A percentile compares a stretch with the other conserved stretches of the same genome.
phyloP scores from a whole-genome alignment of 345 rosid species.

The Brassica juncea region DNA sequence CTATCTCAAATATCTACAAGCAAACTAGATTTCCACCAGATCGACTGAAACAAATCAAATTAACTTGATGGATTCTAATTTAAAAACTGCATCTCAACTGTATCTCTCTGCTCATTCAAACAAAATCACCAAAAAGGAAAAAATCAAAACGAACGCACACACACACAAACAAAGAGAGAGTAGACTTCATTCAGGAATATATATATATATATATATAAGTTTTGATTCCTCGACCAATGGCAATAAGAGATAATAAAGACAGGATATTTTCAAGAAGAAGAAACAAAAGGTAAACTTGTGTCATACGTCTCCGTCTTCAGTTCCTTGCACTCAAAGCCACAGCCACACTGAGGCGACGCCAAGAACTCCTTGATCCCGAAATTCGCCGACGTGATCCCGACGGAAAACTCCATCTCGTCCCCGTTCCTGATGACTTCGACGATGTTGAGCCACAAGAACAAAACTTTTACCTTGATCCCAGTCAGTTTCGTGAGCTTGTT shows the following conservation, averaged over 20 bases:
- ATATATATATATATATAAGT: not conserved
- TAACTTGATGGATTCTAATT: not conserved
- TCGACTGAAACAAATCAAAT: not conserved
- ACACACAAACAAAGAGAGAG: not conserved
- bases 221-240: not conserved
- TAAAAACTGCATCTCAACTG: constrained; percentile 8
- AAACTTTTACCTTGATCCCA: constrained; percentile 86
- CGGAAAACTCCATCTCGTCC: constrained; percentile 73
- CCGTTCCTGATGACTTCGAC: constrained; percentile 73
- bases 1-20: not conserved
- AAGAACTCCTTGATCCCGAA: constrained; percentile 75
- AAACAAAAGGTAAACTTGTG: constrained; percentile 45
- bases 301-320: constrained; percentile 43
- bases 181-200: not conserved
- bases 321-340: constrained; percentile 72
- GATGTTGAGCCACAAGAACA: constrained; percentile 88
- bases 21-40: not conserved
- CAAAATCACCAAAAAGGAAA: not conserved
- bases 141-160: not conserved
- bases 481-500: constrained; percentile 57
- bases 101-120: constrained; percentile 4
- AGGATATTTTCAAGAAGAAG: constrained; percentile 48
- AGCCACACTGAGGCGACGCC: constrained; percentile 91
- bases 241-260: not conserved
- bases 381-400: constrained; percentile 85